Evolutionary conservation across 805 yeast species (phyloP), one percentile per base, ranked within the genome.

Genomic region (Tetrapisispora iriomotensis): DNA sequence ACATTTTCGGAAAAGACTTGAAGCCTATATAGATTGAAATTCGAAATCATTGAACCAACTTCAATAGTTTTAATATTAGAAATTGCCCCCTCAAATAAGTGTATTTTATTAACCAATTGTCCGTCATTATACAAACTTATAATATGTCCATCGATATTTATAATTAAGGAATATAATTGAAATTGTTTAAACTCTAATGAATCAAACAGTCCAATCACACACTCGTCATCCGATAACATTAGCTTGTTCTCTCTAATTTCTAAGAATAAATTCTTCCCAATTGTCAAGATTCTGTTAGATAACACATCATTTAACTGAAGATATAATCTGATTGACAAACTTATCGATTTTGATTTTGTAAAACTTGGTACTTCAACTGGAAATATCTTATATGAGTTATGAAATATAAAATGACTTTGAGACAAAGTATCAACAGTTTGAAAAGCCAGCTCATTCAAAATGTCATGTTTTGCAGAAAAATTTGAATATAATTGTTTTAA

Each of bases 41-140:
- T 49, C 7, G 60, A 47, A 17, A 54, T 57, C 44, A 61, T 57
- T 2, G 63, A 54, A 8, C 64, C 66, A 22, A 64, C 13, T 27
- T 51, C 58, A n/a, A 64, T 13, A 6, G 25, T 30, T 4, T 45
- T 35, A 13, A 45, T 38, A 18, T 42, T 40, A 3, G 45, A 43
- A 2, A 44, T 29, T 0, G 46, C 20, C 4, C 41, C 43, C 18
- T 44, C 45, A 18, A 50, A 45, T 12, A 57, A 26, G 5, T 50
- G 27, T 9, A 59, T 39, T 10, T 40, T 45, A 31, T 49, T 53
- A 3, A 56, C 37, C 4, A 41, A 38, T 22, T 35, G 32, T 0
- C 58, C 59, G 36, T 58, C 49, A 5, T 56, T 53, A 36, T 36
- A 53, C 2, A 59, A 38, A 5, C 49, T 24, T 24, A 53, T 40